Evolutionary conservation across 371 early-diverging fungal species (phyloP).

Genomic region (Choanephora cucurbitarum): DNA sequence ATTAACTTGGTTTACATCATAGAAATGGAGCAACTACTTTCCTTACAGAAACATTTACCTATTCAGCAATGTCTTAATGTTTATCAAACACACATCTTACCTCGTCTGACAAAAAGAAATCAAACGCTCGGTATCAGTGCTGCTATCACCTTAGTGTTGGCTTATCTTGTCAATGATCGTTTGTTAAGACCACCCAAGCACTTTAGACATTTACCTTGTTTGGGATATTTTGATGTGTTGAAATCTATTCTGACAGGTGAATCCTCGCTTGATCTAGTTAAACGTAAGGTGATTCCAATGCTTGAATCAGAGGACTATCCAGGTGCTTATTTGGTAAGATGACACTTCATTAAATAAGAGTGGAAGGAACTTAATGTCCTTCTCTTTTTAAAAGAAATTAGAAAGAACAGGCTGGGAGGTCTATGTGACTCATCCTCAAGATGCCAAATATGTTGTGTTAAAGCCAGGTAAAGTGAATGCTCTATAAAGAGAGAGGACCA

Average conservation of each 20-base stretch:
- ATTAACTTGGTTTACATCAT: no score
- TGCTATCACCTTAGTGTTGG: conserved; percentile 8
- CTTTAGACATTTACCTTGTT: conserved; percentile 28
- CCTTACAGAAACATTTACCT: no score
- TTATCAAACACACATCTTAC: conserved; percentile 5
- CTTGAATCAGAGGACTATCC: conserved; percentile 1
- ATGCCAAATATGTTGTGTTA: conserved; percentile 7
- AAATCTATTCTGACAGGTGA: not conserved
- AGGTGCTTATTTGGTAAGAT: conserved; percentile 17
- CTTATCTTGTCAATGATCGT: not conserved
- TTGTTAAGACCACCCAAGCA: conserved; percentile 18
- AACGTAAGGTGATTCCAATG: conserved; percentile 6
- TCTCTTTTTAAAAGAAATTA: not conserved
- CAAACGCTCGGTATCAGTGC: conserved; percentile 11
- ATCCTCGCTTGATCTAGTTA: not conserved
- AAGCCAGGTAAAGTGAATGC: conserved; percentile 9
- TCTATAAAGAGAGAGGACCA: conserved; percentile 3
- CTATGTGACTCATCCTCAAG: conserved; percentile 10
- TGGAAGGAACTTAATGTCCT: no score
- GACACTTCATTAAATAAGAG: no score
- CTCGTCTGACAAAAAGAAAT: conserved; percentile 10
- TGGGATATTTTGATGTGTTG: conserved; percentile 3
- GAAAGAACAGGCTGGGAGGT: conserved; percentile 11
- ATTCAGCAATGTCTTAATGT: not conserved
- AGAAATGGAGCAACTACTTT: no score